phyloP scores from a whole-genome alignment of 2,329 filamentous ascomycete genomes.

The Pseudocercospora crystallina region DNA sequence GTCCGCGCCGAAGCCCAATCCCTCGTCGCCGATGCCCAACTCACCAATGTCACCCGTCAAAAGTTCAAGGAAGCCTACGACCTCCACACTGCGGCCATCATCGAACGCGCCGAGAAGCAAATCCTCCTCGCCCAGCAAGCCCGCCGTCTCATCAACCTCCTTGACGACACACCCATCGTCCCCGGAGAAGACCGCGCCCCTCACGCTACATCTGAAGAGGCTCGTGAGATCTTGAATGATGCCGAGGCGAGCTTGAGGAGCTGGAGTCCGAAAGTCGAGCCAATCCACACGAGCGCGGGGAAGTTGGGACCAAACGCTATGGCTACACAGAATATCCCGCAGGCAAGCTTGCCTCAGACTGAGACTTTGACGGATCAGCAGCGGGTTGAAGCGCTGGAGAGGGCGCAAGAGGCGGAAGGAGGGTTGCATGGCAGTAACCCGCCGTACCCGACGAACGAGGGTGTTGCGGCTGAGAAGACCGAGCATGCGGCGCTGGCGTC shows the following conservation, averaged over 20 bases:
- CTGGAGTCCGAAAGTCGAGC: conserved; percentile 63
- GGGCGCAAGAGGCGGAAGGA: conserved; percentile 21
- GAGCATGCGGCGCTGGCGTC: conserved; percentile 22
- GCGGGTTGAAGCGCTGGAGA: conserved; percentile 24
- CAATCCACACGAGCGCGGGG: conserved; percentile 52
- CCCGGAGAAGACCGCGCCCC: conserved; percentile 74
- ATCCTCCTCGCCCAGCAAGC: conserved; percentile 90
- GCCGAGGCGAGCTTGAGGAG: conserved; percentile 82
- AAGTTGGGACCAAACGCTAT: conserved; percentile 51
- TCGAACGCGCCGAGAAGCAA: conserved; percentile 96
- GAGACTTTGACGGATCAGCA: conserved; percentile 19
- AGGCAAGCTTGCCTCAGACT: conserved; percentile 1
- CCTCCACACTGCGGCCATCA: conserved; percentile 81
- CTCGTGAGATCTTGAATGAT: conserved; percentile 84
- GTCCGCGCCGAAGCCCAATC: conserved; percentile 95
- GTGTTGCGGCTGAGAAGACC: conserved; percentile 16
- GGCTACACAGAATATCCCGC: conserved; percentile 20
- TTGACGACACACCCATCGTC: conserved; percentile 87
- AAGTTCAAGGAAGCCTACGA: conserved; percentile 96
- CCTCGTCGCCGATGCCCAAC: conserved; percentile 90
- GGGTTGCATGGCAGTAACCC: conserved; percentile 1
- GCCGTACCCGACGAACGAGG: conserved; percentile 15
- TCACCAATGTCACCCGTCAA: conserved; percentile 92
- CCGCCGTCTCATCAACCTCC: conserved; percentile 75
- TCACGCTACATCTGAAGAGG: conserved; percentile 66